Base-by-base conservation (phyloP, 2,329 filamentous ascomycete species). In the Curvularia lunata region DNA sequence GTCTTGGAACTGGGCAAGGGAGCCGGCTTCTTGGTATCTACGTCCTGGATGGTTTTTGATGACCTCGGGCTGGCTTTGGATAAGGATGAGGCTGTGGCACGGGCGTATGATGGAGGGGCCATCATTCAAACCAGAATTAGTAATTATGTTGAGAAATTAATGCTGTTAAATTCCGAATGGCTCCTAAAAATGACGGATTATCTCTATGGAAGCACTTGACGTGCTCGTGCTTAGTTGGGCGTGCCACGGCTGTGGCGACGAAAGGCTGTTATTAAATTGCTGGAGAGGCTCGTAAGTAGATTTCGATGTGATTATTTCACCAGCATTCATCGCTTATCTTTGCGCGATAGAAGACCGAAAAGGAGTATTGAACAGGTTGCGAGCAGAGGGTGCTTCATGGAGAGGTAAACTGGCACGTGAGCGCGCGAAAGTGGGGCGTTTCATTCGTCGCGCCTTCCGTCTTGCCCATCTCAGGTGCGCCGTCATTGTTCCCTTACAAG, bases 401-500 rank as follows among this genome's bases (percentile, higher is more conserved):
- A 16, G 32, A 41, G 34, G 41, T 43, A 43, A 10, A 12, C 13
- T 43, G 48, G 34, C 60, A 62, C 61, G 63, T 68, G 67, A 65
- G 27, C 53, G 38, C 68, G 69, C 52, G 69, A 48, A 56, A 41
- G 63, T 63, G 59, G 58, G 52, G 57, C 69, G 68, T 61, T 63
- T 58, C 28, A 34, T 42, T 21, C 56, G 59, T 61, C 51, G 58
- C 55, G 46, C 21, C 50, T 45, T 55, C 48, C 48, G 37, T 54
- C 50, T 50, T 19, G 16, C 32, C 21, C 19, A 18, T 42, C 46
- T 46, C 43, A 48, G 52, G 16, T 12, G 9, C 18, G 43, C 18
- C 49, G 25, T 49, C 41, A 56, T 25, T 54, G 56, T 54, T 52
- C 58, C 54, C 59, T 52, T 43, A 52, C 56, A 48, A 41, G 34